Percentiles rank a stretch among this genome's conserved stretches.
These are phyloP conservation scores for Coprinopsis strossmayeri DNA, from an alignment of 768 basidiomycete genomes.

Conservation along the genomic window DNA sequence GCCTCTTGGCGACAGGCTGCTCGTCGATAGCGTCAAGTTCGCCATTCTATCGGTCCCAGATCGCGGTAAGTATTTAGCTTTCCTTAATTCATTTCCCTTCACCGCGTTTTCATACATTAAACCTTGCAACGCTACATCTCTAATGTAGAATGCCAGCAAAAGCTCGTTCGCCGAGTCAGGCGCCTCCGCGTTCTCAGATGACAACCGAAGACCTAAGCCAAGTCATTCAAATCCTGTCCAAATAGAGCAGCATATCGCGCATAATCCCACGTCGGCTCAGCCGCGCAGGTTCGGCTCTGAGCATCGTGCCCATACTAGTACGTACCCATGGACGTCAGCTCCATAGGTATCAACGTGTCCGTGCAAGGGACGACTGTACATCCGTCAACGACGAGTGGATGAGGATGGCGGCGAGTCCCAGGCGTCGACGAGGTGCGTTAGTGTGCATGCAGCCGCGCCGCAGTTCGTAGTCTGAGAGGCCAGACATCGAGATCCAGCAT, in stretches of 20 bases:
- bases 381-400: conserved; percentile 15
- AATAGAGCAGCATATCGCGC: conserved; percentile 34
- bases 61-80: conserved; percentile 32
- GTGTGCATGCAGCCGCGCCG: conserved; percentile 24
- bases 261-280: conserved; percentile 41
- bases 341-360: conserved; percentile 33
- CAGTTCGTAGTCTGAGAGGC: conserved; percentile 25
- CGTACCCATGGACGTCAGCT: conserved; percentile 23
- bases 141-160: conserved; percentile 35
- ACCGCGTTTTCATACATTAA: background rate
- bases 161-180: conserved; percentile 40
- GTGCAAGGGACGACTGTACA: conserved; percentile 40
- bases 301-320: conserved; percentile 28
- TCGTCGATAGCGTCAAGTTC: conserved; percentile 36
- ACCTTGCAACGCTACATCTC: background rate
- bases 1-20: conserved; percentile 26
- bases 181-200: conserved; percentile 27
- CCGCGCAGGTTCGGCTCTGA: conserved; percentile 34
- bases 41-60: conserved; percentile 39
- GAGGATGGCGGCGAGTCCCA: conserved; percentile 17
- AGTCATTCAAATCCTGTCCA: conserved; percentile 41
- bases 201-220: conserved; percentile 36
- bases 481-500: conserved; percentile 29
- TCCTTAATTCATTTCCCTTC: background rate
- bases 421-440: conserved; percentile 18